Evolutionary conservation across 179 eudicot genomes (phyloP).

Genomic region (Nepenthes alata): DNA sequence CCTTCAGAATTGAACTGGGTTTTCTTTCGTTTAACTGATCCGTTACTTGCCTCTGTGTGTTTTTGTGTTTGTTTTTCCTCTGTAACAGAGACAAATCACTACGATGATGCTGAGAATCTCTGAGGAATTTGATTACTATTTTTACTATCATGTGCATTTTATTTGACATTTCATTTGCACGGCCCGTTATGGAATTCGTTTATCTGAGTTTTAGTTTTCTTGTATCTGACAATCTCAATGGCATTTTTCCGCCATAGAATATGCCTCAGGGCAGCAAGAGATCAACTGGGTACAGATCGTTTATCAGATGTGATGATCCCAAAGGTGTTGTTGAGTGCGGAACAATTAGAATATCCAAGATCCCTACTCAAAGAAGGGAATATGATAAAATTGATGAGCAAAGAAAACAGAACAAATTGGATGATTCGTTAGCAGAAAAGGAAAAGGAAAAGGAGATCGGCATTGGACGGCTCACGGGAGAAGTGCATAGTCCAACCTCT

Average conservation of each 20-base stretch:
- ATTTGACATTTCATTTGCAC: background rate
- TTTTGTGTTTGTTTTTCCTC: too few relatives aligned
- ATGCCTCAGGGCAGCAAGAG: conserved; percentile 69
- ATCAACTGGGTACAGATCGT: conserved; percentile 68
- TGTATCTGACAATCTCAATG: background rate
- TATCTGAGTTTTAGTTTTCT: background rate
- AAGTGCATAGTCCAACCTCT: conserved; percentile 17
- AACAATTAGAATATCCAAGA: conserved; percentile 51
- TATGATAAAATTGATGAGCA: conserved; percentile 19
- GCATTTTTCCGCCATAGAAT: conserved; percentile 17
- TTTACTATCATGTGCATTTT: background rate
- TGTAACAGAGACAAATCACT: too few relatives aligned
- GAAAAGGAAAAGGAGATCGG: conserved; percentile 26
- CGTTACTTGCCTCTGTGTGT: too few relatives aligned
- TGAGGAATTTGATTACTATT: conserved; percentile 4
- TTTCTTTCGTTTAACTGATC: too few relatives aligned
- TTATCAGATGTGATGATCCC: conserved; percentile 76
- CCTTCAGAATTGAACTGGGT: too few relatives aligned
- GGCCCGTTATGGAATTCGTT: background rate
- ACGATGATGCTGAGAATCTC: conserved; percentile 9
- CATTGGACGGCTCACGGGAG: conserved; percentile 12
- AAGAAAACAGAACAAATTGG: conserved; percentile 13
- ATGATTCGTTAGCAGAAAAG: conserved; percentile 13
- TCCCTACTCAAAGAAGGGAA: conserved; percentile 26
- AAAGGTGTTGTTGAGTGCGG: conserved; percentile 62